A percentile compares a stretch with the other conserved stretches of the same genome.
phyloP scores from a whole-genome alignment of 805 yeast genomes.

The Metschnikowia vanudenii region DNA sequence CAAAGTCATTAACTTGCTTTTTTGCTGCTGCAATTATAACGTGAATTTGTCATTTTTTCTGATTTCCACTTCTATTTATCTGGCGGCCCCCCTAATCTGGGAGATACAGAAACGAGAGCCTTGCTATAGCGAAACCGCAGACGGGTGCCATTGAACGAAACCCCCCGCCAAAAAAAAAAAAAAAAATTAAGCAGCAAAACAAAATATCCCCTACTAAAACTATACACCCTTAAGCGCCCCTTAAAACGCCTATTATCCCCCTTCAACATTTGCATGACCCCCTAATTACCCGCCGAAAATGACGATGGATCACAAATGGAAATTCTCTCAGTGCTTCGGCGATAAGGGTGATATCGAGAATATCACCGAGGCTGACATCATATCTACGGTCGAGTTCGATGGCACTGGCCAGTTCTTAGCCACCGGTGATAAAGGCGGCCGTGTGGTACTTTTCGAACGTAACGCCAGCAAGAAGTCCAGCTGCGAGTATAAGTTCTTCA shows the following conservation, averaged over 20 bases:
- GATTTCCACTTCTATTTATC: neutral
- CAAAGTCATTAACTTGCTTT: neutral
- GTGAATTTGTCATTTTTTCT: too few relatives aligned
- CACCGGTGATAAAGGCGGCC: slow-evolving; percentile 98
- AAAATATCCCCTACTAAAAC: too few relatives aligned
- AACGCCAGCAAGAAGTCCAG: slow-evolving; percentile 58
- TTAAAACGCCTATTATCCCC: too few relatives aligned
- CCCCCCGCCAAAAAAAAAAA: too few relatives aligned
- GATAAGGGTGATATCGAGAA: slow-evolving; percentile 96
- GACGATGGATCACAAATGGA: slow-evolving; percentile 52
- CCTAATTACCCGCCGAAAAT: slow-evolving; percentile 7
- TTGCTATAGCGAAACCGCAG: too few relatives aligned
- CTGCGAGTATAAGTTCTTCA: slow-evolving; percentile 92
- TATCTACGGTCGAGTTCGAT: slow-evolving; percentile 95
- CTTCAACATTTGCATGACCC: neutral
- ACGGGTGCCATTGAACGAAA: too few relatives aligned
- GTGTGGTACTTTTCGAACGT: slow-evolving; percentile 93
- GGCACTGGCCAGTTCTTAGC: slow-evolving; percentile 93
- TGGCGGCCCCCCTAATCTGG: too few relatives aligned
- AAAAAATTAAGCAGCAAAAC: too few relatives aligned
- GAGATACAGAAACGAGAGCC: too few relatives aligned
- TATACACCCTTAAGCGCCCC: too few relatives aligned
- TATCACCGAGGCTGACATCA: slow-evolving; percentile 95
- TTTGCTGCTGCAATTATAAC: neutral
- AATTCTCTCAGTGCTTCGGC: slow-evolving; percentile 96